Evolutionary conservation across 495 filamentous ascomycete genomes (phyloP), one percentile per base, ranked within the genome.

Genomic region (Oleoguttula mirabilis): DNA sequence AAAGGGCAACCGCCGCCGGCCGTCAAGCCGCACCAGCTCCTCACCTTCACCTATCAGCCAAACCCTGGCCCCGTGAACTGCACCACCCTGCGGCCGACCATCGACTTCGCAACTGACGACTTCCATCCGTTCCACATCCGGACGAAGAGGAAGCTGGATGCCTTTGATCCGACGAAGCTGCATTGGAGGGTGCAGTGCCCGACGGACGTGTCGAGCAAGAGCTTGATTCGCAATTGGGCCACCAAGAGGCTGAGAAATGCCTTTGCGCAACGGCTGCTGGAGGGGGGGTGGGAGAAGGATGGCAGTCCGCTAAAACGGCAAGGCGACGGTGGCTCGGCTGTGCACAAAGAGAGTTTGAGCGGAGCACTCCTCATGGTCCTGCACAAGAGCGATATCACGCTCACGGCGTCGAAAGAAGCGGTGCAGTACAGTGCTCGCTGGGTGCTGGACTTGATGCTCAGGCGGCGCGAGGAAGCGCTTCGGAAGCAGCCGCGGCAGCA

Each of bases 161-260:
- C 37, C 49, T 60, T 25, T 53, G 21, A 54, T 36, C 32, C 40
- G 22, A 41, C 57, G 17, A 51, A 52, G 1, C 50, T 67, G 2
- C 58, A 60, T 53, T 56, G 58, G 33, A 21, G 47, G 3, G 53
- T 66, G n/a, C 51, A 48, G 3, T 44, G 38, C 22, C 43, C 55
- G 43, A 23, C 45, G 32, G 15, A 50, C 41, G 31, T 41, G 5
- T 66, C 34, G 14, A 57, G 44, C 21, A 68, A 64, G 20, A 58
- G 63, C 12, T 69, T 76, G 31, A 69, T 84, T 12, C 67, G 75
- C 30, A 67, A 58, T 3, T 71, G 62, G 66, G 60, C 62, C 6
- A 56, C 54, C 21, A 67, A 69, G 52, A 67, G 70, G 58, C 30
- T 76, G 8, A 58, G 64, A 23, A 52, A 60, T 15, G 79, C 78